These are phyloP conservation scores for Fusarium haematococcum DNA, from an alignment of 2,329 filamentous ascomycete species.

Conservation along the genomic window DNA sequence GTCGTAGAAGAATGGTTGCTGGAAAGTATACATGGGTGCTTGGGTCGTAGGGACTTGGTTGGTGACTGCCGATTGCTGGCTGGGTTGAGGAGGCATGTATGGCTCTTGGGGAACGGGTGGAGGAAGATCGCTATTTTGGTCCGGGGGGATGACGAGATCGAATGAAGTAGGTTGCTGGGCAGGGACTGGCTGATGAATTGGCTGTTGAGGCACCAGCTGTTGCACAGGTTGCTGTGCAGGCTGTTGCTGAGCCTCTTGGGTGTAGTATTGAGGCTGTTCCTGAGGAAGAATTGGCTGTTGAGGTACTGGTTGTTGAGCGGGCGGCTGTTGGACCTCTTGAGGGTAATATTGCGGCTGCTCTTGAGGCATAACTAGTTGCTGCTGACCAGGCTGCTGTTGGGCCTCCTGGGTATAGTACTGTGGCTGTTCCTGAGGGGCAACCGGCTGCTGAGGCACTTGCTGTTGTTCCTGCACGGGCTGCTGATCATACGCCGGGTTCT, in stretches of 20 bases:
- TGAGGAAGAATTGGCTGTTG: not conserved
- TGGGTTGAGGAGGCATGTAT: not conserved
- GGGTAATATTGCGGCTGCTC: not conserved
- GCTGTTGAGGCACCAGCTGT: slow-evolving; percentile 14
- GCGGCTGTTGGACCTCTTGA: not conserved
- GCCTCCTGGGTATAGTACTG: not conserved
- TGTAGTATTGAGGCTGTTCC: not conserved
- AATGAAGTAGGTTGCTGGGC: not conserved
- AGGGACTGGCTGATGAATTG: not conserved
- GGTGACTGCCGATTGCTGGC: not conserved
- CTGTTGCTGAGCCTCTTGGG: not conserved
- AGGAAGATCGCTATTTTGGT: slow-evolving; percentile 7
- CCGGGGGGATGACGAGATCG: not conserved
- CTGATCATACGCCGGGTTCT: slow-evolving; percentile 19
- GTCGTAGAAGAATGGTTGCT: slow-evolving; percentile 12
- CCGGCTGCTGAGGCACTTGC: slow-evolving; percentile 13
- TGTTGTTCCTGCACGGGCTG: slow-evolving; percentile 15
- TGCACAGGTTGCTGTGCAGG: not conserved
- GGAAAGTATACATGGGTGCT: slow-evolving; percentile 1
- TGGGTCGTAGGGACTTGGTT: slow-evolving; percentile 1
- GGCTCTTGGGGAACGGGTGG: not conserved
- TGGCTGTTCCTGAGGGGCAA: not conserved
- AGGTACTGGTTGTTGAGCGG: slow-evolving; percentile 9
- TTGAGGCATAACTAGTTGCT: not conserved
- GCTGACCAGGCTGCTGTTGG: not conserved